phyloP scores from a whole-genome alignment of 2,329 filamentous ascomycete species.

The Cercospora zeina region DNA sequence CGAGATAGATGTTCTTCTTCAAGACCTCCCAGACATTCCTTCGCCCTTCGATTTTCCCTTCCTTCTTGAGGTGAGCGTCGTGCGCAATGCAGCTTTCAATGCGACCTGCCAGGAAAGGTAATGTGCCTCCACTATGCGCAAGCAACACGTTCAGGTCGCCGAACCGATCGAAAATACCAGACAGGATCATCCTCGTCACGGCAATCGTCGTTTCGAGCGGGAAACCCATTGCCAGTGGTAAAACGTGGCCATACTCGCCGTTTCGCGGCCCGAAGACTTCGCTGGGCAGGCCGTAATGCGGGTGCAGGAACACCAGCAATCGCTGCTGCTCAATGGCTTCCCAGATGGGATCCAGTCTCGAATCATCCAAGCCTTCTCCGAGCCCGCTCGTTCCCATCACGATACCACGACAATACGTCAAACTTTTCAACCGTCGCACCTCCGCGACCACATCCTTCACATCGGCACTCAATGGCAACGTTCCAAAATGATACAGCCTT shows the following conservation, averaged over 20 bases:
- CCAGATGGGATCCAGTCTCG: constrained; percentile 69
- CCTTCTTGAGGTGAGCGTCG: constrained; percentile 68
- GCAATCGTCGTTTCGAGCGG: constrained; percentile 92
- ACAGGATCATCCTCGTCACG: constrained; percentile 81
- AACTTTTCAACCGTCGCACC: constrained; percentile 60
- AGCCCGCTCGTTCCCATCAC: constrained; percentile 84
- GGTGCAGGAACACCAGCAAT: constrained; percentile 79
- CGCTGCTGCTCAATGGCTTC: constrained; percentile 63
- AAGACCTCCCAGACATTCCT: constrained; percentile 64
- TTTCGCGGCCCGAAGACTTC: constrained; percentile 75
- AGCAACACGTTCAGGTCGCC: constrained; percentile 70
- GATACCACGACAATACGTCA: constrained; percentile 76
- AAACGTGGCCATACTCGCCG: constrained; percentile 79
- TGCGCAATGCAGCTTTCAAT: constrained; percentile 86
- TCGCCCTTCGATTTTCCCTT: constrained; percentile 59
- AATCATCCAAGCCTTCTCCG: constrained; percentile 78
- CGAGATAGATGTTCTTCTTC: constrained; percentile 78
- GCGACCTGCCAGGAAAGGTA: constrained; percentile 83
- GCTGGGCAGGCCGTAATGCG: constrained; percentile 83
- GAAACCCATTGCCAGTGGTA: constrained; percentile 82
- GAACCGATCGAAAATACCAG: constrained; percentile 78
- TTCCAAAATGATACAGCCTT: constrained; percentile 78
- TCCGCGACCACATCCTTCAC: constrained; percentile 62
- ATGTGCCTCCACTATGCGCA: constrained; percentile 83
- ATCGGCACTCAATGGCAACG: constrained; percentile 73